phyloP scores from a whole-genome alignment of 805 yeast genomes.

The Lipomyces yamadae region DNA sequence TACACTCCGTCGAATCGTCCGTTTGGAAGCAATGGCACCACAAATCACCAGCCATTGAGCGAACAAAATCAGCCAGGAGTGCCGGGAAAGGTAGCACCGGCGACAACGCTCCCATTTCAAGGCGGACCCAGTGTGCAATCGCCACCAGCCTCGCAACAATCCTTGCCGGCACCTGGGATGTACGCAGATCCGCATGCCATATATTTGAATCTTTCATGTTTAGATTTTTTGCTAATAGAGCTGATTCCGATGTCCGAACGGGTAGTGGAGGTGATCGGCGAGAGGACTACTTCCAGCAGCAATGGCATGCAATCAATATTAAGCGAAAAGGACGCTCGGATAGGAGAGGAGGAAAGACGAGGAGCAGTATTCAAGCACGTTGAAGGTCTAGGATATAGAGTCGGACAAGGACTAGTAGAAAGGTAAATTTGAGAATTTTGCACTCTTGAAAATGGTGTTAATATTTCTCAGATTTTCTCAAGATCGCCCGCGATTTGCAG shows the following conservation, averaged over 20 bases:
- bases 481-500: constrained; percentile 56
- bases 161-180: constrained; percentile 7
- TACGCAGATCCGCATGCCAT: constrained; percentile 39
- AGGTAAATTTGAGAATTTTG: constrained; percentile 35
- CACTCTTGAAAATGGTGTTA: constrained; percentile 25
- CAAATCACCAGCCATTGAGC: background rate
- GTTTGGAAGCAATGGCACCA: background rate
- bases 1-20: background rate
- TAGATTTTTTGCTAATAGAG: constrained; percentile 74
- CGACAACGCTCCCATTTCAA: background rate
- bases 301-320: background rate
- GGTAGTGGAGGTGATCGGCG: constrained; percentile 56
- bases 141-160: background rate
- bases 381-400: constrained; percentile 70
- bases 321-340: constrained; percentile 18
- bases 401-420: constrained; percentile 66
- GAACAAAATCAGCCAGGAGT: background rate
- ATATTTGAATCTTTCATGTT: constrained; percentile 58
- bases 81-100: background rate
- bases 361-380: constrained; percentile 59
- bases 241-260: constrained; percentile 73
- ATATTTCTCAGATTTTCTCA: constrained; percentile 43
- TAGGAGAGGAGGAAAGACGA: constrained; percentile 44
- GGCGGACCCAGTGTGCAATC: background rate
- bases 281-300: constrained; percentile 14